Base-by-base conservation (phyloP, 805 yeast species). In the Metschnikowia arizonensis region DNA sequence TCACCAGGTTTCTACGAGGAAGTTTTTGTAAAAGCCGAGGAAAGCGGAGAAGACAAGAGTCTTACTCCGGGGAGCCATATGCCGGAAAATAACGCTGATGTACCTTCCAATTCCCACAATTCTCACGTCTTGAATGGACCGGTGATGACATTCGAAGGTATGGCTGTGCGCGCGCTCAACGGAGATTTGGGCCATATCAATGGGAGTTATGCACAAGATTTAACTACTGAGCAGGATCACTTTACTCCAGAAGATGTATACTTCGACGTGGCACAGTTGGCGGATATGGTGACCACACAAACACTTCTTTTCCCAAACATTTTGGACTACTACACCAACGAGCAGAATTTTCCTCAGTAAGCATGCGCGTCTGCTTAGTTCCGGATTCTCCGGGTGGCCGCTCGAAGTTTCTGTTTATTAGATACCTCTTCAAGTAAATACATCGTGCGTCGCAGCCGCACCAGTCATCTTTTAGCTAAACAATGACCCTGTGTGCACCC, bases 1-100 rank as follows among this genome's bases (percentile, higher is more conserved):
- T 52, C 56, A 5, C 57, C 57, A 0, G 56, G 53, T 5, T 54
- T 48, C 46, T 52, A 50, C 49, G 56, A 52, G n/a, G 54, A 50
- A 9, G 50, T 46, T 9, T 31, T 47, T 17, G 44, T 31, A 19
- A 47, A 47, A 14, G 54, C 42, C 10, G 54, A 42, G 8, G 42
- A 43, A 5, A 53, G 38, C 5, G 46, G 33, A 1, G 54, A 48
- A 8, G 44, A 38, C 8, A 37, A 30, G 12, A 26, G 15, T 15
- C 15, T 21, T 6, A 12, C 11, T 4, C 36, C 21, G 17, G 25
- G 12, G 2, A 14, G 12, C 8, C 40, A 7, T 4, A 10, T 18
- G 12, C 12, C 29, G 32, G 31, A 40, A 4, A 40, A 12, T 7
- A 18, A 40, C 12, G 24, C 24, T 12, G 24, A 11, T 18, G 42